Conservation (phyloP, 495 filamentous ascomycete genomes). For the Trichoderma orchidacearum region DNA sequence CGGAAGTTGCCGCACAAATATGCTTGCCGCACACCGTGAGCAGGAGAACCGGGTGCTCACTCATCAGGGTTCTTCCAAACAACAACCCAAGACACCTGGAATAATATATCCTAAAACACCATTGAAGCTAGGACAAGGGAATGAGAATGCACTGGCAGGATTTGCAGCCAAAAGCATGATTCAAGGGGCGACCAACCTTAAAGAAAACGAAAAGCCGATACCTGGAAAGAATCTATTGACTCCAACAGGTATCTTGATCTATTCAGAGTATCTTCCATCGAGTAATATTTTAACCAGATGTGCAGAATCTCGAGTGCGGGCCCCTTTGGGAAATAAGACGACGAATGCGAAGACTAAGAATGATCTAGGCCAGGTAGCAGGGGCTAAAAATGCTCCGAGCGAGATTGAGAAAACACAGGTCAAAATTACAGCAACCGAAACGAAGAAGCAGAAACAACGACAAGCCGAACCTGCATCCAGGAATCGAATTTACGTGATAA, state of each 20-base stretch:
- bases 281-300: constrained; percentile 13
- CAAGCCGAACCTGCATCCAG: constrained; percentile 3
- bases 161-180: constrained; percentile 50
- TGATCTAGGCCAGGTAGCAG: constrained; percentile 29
- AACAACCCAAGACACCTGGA: constrained; percentile 66
- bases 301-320: constrained; percentile 55
- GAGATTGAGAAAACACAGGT: constrained; percentile 28
- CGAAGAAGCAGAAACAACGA: constrained; percentile 23
- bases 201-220: constrained; percentile 50
- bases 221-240: constrained; percentile 59
- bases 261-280: too few relatives aligned
- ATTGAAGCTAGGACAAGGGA: constrained; percentile 68
- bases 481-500: constrained; percentile 14
- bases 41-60: constrained; percentile 77
- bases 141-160: constrained; percentile 61
- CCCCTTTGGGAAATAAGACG: constrained; percentile 82
- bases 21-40: constrained; percentile 66
- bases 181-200: constrained; percentile 31
- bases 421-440: constrained; percentile 18
- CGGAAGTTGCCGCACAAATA: neutral
- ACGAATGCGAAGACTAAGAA: constrained; percentile 81
- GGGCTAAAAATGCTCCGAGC: constrained; percentile 24
- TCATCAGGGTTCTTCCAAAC: constrained; percentile 60
- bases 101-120: constrained; percentile 70
- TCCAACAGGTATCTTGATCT: constrained; percentile 51